A percentile compares a stretch with the other conserved stretches of the same genome.
These are phyloP conservation scores for Mesotaenium endlicherianum DNA, from an alignment of 139 green algal genomes.

Conservation along the genomic window DNA sequence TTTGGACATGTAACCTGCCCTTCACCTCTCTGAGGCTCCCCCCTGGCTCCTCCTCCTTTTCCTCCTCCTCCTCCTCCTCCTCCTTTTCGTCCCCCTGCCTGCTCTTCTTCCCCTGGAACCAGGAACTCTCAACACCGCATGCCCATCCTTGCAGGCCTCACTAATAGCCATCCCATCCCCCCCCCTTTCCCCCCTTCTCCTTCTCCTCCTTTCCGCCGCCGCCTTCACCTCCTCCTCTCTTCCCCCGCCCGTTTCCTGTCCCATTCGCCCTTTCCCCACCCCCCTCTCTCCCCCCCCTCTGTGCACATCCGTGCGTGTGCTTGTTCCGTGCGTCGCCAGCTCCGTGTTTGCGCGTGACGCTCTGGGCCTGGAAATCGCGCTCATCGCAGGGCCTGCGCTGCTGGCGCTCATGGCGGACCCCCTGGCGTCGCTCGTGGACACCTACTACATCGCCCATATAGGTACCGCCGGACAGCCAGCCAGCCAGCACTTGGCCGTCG, in stretches of 20 bases:
- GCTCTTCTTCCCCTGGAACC: neutral
- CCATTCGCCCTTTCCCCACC: neutral
- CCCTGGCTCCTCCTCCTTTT: neutral
- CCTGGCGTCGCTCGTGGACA: constrained; percentile 51
- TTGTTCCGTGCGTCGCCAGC: neutral
- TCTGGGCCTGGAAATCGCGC: constrained; percentile 35
- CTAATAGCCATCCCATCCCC: neutral
- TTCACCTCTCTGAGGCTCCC: too few species aligned
- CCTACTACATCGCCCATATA: constrained; percentile 50
- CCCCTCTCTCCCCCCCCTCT: neutral
- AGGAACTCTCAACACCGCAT: neutral
- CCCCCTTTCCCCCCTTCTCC: neutral
- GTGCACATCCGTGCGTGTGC: neutral
- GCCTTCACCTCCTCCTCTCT: neutral
- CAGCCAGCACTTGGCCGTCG: neutral
- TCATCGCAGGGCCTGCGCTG: constrained; percentile 42
- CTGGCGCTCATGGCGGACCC: constrained; percentile 53
- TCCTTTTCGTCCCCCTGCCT: neutral
- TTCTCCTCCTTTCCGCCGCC: neutral
- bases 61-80: neutral
- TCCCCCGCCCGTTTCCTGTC: neutral
- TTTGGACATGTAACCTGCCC: too few species aligned
- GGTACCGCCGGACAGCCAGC: constrained; percentile 20
- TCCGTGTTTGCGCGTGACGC: constrained; percentile 1
- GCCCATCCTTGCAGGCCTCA: neutral